Conservation (phyloP, 2,329 filamentous ascomycete species). For the Ceratocystis destructans region DNA sequence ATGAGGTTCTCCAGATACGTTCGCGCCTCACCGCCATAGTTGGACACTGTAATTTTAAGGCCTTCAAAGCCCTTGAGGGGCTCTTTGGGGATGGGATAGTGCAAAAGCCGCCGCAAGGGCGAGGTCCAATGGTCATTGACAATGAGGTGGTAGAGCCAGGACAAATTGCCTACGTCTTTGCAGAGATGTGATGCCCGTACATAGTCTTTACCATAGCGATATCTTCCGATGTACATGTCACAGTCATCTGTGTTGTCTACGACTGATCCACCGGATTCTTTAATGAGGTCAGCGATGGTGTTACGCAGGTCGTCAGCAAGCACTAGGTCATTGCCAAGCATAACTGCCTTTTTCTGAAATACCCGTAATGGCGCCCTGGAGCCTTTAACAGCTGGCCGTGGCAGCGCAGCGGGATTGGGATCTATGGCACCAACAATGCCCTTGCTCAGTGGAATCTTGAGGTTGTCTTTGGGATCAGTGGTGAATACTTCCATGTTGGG, state of each 20-base stretch:
- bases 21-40: slow-evolving; percentile 88
- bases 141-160: slow-evolving; percentile 89
- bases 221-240: slow-evolving; percentile 77
- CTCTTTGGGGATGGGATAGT: slow-evolving; percentile 70
- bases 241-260: slow-evolving; percentile 53
- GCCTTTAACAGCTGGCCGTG: slow-evolving; percentile 31
- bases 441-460: slow-evolving; percentile 43
- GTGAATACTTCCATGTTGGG: slow-evolving; percentile 76
- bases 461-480: slow-evolving; percentile 39
- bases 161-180: slow-evolving; percentile 80
- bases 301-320: slow-evolving; percentile 52
- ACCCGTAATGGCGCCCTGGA: slow-evolving; percentile 49
- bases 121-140: slow-evolving; percentile 80
- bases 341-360: slow-evolving; percentile 63
- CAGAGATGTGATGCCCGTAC: slow-evolving; percentile 57
- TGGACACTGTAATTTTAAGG: slow-evolving; percentile 76
- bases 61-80: slow-evolving; percentile 68
- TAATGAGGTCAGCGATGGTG: slow-evolving; percentile 58
- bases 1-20: slow-evolving; percentile 90
- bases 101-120: slow-evolving; percentile 66
- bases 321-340: slow-evolving; percentile 61
- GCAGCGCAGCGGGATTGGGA: slow-evolving; percentile 32
- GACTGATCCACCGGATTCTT: slow-evolving; percentile 55
- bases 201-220: slow-evolving; percentile 69
- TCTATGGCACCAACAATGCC: slow-evolving; percentile 55